A percentile compares a stretch with the other conserved stretches of the same genome.
Conservation (phyloP, 768 basidiomycete genomes). For the Collybia sp. region DNA sequence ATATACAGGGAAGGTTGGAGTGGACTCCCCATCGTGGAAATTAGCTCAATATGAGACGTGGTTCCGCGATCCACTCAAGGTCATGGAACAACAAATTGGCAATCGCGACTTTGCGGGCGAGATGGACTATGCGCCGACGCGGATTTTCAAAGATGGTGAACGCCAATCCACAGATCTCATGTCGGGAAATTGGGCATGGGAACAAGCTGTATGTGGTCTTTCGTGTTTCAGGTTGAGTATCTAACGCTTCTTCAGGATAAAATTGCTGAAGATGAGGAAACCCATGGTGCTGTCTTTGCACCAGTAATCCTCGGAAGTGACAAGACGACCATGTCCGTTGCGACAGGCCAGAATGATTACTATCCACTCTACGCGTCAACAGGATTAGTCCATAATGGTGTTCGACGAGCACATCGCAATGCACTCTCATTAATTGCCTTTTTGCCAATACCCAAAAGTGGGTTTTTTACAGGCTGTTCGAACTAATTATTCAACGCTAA, state of each 20-base stretch:
- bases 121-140: slow-evolving; percentile 18
- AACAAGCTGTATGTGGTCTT: slow-evolving; percentile 14
- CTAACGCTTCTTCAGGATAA: slow-evolving; percentile 4
- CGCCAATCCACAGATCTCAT: slow-evolving; percentile 15
- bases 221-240: background rate
- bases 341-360: slow-evolving; percentile 8
- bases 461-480: background rate
- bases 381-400: slow-evolving; percentile 3
- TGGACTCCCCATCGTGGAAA: slow-evolving; percentile 12
- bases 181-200: slow-evolving; percentile 17
- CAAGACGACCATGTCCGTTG: slow-evolving; percentile 12
- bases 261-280: slow-evolving; percentile 6
- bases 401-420: slow-evolving; percentile 4
- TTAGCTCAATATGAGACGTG: slow-evolving; percentile 15
- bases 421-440: slow-evolving; percentile 2
- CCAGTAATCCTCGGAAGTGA: slow-evolving; percentile 15
- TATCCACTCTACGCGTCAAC: slow-evolving; percentile 7
- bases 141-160: slow-evolving; percentile 7
- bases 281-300: slow-evolving; percentile 10
- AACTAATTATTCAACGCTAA: too few species aligned
- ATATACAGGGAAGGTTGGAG: slow-evolving; percentile 1
- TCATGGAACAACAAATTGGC: slow-evolving; percentile 12
- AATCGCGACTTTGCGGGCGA: slow-evolving; percentile 21
- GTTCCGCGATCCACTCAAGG: slow-evolving; percentile 14
- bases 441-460: slow-evolving; percentile 3